These are phyloP conservation scores for Auriscalpium vulgare DNA, from an alignment of 768 basidiomycete species.

Conservation along the genomic window DNA sequence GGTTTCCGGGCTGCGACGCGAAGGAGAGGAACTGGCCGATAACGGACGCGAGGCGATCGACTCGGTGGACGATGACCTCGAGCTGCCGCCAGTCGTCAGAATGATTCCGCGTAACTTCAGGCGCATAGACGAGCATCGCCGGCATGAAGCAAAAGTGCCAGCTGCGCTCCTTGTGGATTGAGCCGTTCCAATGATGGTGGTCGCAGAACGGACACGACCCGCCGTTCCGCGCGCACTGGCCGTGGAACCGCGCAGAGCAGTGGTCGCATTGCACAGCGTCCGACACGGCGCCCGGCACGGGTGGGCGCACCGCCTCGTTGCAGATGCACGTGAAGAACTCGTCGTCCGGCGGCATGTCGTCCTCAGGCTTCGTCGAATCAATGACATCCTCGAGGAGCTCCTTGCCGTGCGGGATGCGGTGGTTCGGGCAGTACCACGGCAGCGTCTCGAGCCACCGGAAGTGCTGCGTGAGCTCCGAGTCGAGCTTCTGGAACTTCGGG, in stretches of 20 bases:
- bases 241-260: constrained; percentile 81
- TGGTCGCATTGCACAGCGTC: constrained; percentile 90
- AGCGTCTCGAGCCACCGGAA: constrained; percentile 65
- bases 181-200: constrained; percentile 86
- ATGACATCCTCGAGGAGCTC: constrained; percentile 67
- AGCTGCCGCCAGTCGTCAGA: constrained; percentile 76
- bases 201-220: constrained; percentile 90
- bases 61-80: constrained; percentile 70
- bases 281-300: constrained; percentile 63
- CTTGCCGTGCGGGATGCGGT: constrained; percentile 55
- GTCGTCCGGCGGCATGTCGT: constrained; percentile 70
- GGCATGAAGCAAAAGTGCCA: constrained; percentile 82
- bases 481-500: constrained; percentile 65
- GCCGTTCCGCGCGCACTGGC: constrained; percentile 78
- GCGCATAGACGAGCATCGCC: constrained; percentile 60
- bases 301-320: constrained; percentile 65
- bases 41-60: constrained; percentile 64
- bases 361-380: constrained; percentile 65
- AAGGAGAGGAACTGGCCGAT: constrained; percentile 78
- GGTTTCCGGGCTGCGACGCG: constrained; percentile 60
- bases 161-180: constrained; percentile 71
- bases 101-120: constrained; percentile 71
- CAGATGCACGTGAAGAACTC: constrained; percentile 87
- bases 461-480: constrained; percentile 59
- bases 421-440: constrained; percentile 73